Evolutionary conservation across 139 green algal genomes (phyloP), one percentile per base, ranked within the genome.

Genomic region (Pycnococcus provasolii): DNA sequence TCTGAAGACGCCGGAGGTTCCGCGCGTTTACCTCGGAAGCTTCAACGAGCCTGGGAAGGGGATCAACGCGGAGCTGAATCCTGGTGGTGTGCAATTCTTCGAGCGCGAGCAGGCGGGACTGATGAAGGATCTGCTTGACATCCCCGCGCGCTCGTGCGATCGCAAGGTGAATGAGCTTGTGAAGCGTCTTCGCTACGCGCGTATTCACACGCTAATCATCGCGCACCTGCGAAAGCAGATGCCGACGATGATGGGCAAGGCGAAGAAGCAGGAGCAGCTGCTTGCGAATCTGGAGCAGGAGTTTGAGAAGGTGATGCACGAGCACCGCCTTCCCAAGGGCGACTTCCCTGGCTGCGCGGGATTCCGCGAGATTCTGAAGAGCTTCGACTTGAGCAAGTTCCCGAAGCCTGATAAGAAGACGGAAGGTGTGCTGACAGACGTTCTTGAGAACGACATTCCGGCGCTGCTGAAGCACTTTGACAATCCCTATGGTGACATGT

Each of bases 131-230:
- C 78, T 98, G 67, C 87, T 90, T 58, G 87, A 95, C 55, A 94
- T 96, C 67, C 88, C 88, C n/a, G 67, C 78, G 58, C 77, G 84
- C 57, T 80, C 69, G 6, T 88, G 81, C 70, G 88, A 93, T 76
- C 66, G 88, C 5, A 91, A 85, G 81, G 82, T 98, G 47, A 97
- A 96, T 72, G 92, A 98, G 79, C 98, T 98, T 81, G 91, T 97
- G 8, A 98, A 98, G 81, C 79, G 92, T 11, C 84, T 96, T 62
- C 73, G 91, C 1, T 85, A 92, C 1, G 79, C 80, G 68, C 86
- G 84, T 60, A 96, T 96, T 65, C 94, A 98, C 80, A 84, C 89
- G 50, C 77, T 94, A 26, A 87, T 98, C 54, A 85, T 96, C 42
- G 77, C 74, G 26, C 77, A 91, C 79, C 77, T 96, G 57, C 72